phyloP scores from a whole-genome alignment of 2,329 filamentous ascomycete species.

The Fonsecaea erecta region DNA sequence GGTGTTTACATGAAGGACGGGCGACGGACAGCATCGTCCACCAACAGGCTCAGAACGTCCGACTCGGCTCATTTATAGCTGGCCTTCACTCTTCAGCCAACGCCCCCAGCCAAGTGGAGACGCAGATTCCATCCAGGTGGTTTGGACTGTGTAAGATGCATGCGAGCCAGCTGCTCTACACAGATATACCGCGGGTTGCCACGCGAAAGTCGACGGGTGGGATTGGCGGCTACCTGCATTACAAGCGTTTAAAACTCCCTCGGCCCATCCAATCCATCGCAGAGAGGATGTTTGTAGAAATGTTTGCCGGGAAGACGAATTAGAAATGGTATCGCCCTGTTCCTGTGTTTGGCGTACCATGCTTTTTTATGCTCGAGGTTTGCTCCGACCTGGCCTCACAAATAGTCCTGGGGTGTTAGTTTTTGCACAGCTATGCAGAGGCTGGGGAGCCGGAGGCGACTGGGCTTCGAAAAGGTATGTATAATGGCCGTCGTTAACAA shows the following conservation, averaged over 20 bases:
- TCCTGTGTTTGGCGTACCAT: not conserved
- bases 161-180: not conserved
- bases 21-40: not conserved
- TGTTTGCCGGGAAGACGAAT: conserved; percentile 1
- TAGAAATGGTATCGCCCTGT: not conserved
- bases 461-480: not conserved
- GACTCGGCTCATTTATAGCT: not conserved
- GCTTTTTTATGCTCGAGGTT: not conserved
- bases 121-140: not conserved
- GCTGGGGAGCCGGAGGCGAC: not conserved
- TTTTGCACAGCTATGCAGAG: not conserved
- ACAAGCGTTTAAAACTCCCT: conserved; percentile 3
- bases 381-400: not conserved
- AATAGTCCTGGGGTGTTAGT: not conserved
- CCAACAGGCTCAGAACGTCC: not conserved
- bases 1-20: not conserved
- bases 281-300: not conserved
- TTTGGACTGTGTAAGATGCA: not conserved
- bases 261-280: not conserved
- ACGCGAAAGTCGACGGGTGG: conserved; percentile 8
- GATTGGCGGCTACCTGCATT: conserved; percentile 15
- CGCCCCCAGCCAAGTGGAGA: not conserved
- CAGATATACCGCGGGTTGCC: conserved; percentile 3
- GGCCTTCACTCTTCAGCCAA: not conserved
- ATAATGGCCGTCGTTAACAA: not conserved